These are phyloP conservation scores for Cladosporium sp. DNA, from an alignment of 2,329 filamentous ascomycete genomes.

Conservation along the genomic window DNA sequence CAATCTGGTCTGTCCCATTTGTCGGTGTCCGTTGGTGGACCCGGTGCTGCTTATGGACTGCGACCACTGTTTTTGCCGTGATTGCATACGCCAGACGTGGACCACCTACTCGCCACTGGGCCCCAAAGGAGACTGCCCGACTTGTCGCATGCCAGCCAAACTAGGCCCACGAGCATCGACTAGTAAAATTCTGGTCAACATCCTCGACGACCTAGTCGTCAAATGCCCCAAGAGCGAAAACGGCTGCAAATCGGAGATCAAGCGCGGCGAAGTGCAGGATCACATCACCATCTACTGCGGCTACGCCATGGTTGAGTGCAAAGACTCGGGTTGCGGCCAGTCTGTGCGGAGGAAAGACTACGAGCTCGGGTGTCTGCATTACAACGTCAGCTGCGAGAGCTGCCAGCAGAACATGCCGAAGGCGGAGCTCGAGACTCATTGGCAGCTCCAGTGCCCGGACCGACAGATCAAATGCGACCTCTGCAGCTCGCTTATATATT, in stretches of 20 bases:
- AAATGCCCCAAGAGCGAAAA: slow-evolving; percentile 50
- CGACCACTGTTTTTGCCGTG: slow-evolving; percentile 58
- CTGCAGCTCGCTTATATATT: slow-evolving; percentile 37
- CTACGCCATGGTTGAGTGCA: slow-evolving; percentile 49
- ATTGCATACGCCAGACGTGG: slow-evolving; percentile 49
- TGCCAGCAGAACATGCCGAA: slow-evolving; percentile 50
- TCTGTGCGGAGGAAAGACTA: slow-evolving; percentile 51
- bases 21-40: slow-evolving; percentile 55
- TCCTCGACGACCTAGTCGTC: slow-evolving; percentile 56
- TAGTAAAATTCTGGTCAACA: slow-evolving; percentile 52
- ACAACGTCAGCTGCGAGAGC: slow-evolving; percentile 45
- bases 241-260: slow-evolving; percentile 49
- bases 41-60: slow-evolving; percentile 52
- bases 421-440: slow-evolving; percentile 44
- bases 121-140: slow-evolving; percentile 44
- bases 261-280: slow-evolving; percentile 51
- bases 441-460: slow-evolving; percentile 43
- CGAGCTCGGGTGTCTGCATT: slow-evolving; percentile 49
- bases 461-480: slow-evolving; percentile 38
- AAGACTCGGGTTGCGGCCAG: slow-evolving; percentile 43
- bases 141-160: slow-evolving; percentile 45
- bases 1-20: slow-evolving; percentile 59
- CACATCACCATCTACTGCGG: slow-evolving; percentile 57
- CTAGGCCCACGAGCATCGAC: slow-evolving; percentile 31
- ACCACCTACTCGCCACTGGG: slow-evolving; percentile 29